Conservation (phyloP, 1,139 yeast species). For the Magnusiomyces ingens region DNA sequence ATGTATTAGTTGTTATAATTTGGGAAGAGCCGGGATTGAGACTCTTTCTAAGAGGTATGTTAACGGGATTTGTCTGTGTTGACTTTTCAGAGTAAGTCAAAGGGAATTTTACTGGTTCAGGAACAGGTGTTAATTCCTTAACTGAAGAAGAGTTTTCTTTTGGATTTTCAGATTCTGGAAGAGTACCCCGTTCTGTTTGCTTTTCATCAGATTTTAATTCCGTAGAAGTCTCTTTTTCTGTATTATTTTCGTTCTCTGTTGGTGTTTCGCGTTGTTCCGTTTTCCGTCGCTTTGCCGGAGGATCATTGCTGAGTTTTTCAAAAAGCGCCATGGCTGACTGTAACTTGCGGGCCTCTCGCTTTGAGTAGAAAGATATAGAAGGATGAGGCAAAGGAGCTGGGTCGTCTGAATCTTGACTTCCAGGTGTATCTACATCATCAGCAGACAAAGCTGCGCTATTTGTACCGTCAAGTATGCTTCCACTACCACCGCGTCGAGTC, state of each 20-base stretch:
- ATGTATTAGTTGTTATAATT: too few relatives aligned
- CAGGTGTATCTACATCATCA: not conserved
- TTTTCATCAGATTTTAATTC: not conserved
- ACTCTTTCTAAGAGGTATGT: slow-evolving; percentile 5
- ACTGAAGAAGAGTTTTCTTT: not conserved
- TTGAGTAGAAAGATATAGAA: slow-evolving; percentile 21
- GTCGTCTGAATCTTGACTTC: not conserved
- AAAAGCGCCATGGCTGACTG: slow-evolving; percentile 27
- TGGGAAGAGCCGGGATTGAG: not conserved
- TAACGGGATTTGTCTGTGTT: slow-evolving; percentile 9
- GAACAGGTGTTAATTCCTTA: not conserved
- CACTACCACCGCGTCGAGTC: slow-evolving; percentile 12
- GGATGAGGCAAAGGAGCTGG: not conserved
- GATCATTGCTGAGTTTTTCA: slow-evolving; percentile 21
- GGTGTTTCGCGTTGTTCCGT: not conserved
- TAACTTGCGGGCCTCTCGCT: slow-evolving; percentile 26
- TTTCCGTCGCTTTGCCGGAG: slow-evolving; percentile 13
- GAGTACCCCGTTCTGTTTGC: not conserved
- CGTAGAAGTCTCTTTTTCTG: not conserved
- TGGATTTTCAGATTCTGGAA: not conserved
- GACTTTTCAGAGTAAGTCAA: slow-evolving; percentile 5
- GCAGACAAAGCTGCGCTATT: slow-evolving; percentile 13
- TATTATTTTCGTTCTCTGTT: slow-evolving; percentile 2
- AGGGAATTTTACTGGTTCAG: not conserved
- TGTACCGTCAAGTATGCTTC: slow-evolving; percentile 7